These are phyloP conservation scores for Astrocystis sublimbata DNA, from an alignment of 495 filamentous ascomycete species.

Conservation along the genomic window DNA sequence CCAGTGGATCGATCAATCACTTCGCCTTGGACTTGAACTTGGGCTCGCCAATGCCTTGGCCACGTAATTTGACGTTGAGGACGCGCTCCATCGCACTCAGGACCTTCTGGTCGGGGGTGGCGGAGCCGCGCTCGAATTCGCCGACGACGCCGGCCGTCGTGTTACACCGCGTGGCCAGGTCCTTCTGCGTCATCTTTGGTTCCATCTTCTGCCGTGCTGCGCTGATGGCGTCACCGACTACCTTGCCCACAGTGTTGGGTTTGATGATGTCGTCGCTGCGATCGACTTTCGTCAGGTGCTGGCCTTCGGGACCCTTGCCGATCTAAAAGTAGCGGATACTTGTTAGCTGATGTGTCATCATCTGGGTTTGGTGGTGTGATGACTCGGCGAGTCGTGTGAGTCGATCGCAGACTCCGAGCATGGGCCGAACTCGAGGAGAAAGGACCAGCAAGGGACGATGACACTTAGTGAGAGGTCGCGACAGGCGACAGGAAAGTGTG, in stretches of 20 bases:
- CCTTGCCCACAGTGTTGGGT: conserved; percentile 80
- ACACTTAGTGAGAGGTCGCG: neutral
- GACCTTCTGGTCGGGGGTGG: conserved; percentile 82
- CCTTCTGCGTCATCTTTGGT: conserved; percentile 94
- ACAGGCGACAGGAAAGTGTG: neutral
- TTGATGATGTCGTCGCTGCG: conserved; percentile 97
- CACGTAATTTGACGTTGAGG: conserved; percentile 82
- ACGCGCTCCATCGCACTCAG: conserved; percentile 77
- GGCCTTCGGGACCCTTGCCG: conserved; percentile 65
- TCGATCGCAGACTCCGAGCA: neutral
- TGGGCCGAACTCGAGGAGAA: neutral
- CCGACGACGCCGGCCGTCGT: conserved; percentile 76
- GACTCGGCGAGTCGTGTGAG: neutral
- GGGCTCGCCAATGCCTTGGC: conserved; percentile 71
- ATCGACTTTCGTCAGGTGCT: conserved; percentile 97
- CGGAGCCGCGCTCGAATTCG: conserved; percentile 82
- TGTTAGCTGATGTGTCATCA: no score
- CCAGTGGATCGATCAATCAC: neutral
- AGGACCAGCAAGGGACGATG: neutral
- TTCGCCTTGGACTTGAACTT: conserved; percentile 71
- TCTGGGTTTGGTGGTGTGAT: neutral
- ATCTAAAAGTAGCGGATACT: no score
- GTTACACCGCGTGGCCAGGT: conserved; percentile 93
- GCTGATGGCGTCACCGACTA: conserved; percentile 81
- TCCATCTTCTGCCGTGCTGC: conserved; percentile 67